phyloP scores from a whole-genome alignment of 768 basidiomycete genomes.

The Coprinopsis marcescibilis region DNA sequence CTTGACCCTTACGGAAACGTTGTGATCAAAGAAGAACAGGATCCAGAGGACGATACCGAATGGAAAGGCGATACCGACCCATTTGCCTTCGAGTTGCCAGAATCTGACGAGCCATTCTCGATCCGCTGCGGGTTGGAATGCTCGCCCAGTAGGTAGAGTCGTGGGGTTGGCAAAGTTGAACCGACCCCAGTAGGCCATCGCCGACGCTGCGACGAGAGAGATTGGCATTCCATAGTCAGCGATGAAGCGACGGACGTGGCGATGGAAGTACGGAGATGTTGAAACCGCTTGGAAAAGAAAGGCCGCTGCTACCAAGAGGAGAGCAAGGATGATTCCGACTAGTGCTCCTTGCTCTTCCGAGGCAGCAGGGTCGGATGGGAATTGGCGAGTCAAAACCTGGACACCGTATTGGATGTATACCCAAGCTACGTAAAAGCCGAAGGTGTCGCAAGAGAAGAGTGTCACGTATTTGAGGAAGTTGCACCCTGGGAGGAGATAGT shows the following conservation, averaged over 20 bases:
- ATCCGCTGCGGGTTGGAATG: constrained; percentile 67
- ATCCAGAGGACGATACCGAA: constrained; percentile 88
- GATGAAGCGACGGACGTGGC: constrained; percentile 67
- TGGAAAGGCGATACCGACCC: constrained; percentile 84
- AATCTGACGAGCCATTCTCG: constrained; percentile 83
- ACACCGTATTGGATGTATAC: constrained; percentile 88
- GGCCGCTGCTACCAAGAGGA: constrained; percentile 70
- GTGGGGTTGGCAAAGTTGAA: constrained; percentile 55
- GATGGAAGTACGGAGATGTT: constrained; percentile 60
- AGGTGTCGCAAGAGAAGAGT: constrained; percentile 86
- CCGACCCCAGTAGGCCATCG: constrained; percentile 81
- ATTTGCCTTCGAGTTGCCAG: constrained; percentile 84
- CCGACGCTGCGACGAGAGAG: constrained; percentile 69
- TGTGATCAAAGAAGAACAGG: constrained; percentile 93
- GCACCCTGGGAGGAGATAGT: constrained; percentile 47
- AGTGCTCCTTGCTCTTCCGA: constrained; percentile 42
- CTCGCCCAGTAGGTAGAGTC: constrained; percentile 62
- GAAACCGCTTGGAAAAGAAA: constrained; percentile 71
- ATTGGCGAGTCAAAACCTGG: constrained; percentile 75
- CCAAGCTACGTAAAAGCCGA: constrained; percentile 90
- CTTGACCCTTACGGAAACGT: constrained; percentile 82
- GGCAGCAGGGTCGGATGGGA: constrained; percentile 27
- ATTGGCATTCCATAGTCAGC: constrained; percentile 92
- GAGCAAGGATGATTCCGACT: constrained; percentile 65
- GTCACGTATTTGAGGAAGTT: constrained; percentile 86